Conservation (phyloP, 2,329 filamentous ascomycete genomes). For the Hymenoscyphus fructigenus region DNA sequence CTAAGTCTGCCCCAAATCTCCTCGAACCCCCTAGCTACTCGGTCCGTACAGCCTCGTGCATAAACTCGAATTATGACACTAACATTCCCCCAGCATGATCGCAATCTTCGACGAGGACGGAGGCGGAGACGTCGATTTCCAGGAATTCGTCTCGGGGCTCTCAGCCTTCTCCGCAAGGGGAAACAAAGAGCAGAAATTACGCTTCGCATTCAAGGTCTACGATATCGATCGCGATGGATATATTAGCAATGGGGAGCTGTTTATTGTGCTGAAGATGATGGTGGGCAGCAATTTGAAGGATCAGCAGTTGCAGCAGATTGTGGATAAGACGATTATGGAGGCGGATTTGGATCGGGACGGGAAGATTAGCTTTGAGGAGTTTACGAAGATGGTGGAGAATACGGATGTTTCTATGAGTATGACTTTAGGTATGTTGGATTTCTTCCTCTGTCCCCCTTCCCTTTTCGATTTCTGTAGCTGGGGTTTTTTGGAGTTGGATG, state of each 20-base stretch:
- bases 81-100: constrained; percentile 71
- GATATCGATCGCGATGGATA: constrained; percentile 98
- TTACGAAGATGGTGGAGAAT: constrained; percentile 97
- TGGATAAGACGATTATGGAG: constrained; percentile 99
- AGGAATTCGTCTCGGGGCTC: constrained; percentile 94
- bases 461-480: background rate
- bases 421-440: constrained; percentile 60
- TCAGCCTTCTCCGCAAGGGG: constrained; percentile 96
- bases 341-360: constrained; percentile 93
- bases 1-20: constrained; percentile 95
- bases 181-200: constrained; percentile 98
- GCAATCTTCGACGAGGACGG: constrained; percentile 99
- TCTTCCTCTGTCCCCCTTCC: background rate
- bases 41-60: constrained; percentile 48
- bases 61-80: background rate
- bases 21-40: constrained; percentile 93
- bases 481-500: too few relatives aligned
- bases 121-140: constrained; percentile 96
- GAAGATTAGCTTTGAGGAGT: constrained; percentile 99
- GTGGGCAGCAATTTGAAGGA: constrained; percentile 99
- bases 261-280: constrained; percentile 99
- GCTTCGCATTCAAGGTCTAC: constrained; percentile 98
- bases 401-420: constrained; percentile 78
- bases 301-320: constrained; percentile 97
- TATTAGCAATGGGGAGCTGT: constrained; percentile 98